Evolutionary conservation across 2,329 filamentous ascomycete species (phyloP), one percentile per base, ranked within the genome.

Genomic region (Pseudopyricularia javanii): DNA sequence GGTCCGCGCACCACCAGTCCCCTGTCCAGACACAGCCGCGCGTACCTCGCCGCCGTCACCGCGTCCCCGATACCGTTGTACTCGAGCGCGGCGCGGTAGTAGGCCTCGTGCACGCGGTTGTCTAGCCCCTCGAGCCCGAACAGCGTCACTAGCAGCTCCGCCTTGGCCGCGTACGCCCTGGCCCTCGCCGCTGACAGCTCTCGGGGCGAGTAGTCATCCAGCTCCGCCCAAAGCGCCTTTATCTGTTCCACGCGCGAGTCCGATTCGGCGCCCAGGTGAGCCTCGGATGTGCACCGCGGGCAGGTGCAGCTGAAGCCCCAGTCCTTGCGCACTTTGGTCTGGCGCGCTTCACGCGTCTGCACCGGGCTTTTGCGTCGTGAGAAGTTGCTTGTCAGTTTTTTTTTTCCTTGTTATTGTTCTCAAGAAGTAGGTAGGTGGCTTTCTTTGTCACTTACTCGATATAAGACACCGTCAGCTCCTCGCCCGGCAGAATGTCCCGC

Each of bases 231-330:
- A 2, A 70, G 58, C 15, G 56, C 54, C 8, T 57, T 53, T 33
- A 71, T 68, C 34, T 64, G 57, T 3, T 53, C 51, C 14, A 70
- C 61, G 17, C 68, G 63, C 7, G 54, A 52, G 52, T 70, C 67
- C n/a, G 66, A 69, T 52, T 62, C 61, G 11, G 57, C 58, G 33
- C 59, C 57, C 8, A 62, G 43, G 35, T 61, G 57, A 17, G 57
- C 52, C 26, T 60, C 58, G 4, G 57, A 56, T 3, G 61, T 65
- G 58, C 69, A 72, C 11, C 64, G 59, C 0, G 58, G 54, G 53
- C 69, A 72, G n/a, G 61, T 59, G 57, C 70, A 72, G 6, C 56
- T 34, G 54, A 72, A 72, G 7, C 66, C 65, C 69, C 69, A 72
- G 47, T 61, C 60, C 12, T 60, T 57, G 3, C 59, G 53, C 1